Conservation (phyloP, 1,284 basidiomycete genomes). For the Uromyces viciae-fabae region DNA sequence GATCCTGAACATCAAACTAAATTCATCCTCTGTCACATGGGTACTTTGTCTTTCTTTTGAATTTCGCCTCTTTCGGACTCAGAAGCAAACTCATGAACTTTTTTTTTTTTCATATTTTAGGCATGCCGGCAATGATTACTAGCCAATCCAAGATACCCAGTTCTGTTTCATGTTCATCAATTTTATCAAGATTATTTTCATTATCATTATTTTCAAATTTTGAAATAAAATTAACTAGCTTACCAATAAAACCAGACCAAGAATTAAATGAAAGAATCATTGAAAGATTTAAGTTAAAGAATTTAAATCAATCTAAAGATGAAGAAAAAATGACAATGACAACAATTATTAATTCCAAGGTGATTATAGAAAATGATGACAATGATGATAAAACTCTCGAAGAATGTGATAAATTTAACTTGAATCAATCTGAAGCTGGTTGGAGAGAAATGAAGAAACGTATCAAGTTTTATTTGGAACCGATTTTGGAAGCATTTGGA, state of each 20-base stretch:
- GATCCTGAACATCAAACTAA: conserved; percentile 18
- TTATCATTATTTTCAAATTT: conserved; percentile 36
- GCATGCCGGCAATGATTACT: conserved; percentile 35
- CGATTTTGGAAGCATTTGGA: conserved; percentile 44
- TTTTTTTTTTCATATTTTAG: conserved; percentile 8
- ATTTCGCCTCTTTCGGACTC: background rate
- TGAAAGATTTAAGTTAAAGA: conserved; percentile 15
- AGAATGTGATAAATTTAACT: background rate
- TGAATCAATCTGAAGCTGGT: conserved; percentile 25
- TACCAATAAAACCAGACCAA: conserved; percentile 13
- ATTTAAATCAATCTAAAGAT: background rate
- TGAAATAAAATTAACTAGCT: conserved; percentile 39
- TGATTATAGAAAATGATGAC: background rate
- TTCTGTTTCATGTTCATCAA: conserved; percentile 42
- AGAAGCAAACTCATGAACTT: background rate
- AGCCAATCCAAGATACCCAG: conserved; percentile 22
- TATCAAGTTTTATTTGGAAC: conserved; percentile 44
- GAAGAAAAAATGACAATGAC: background rate
- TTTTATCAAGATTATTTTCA: conserved; percentile 35
- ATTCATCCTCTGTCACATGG: conserved; percentile 41
- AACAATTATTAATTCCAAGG: background rate
- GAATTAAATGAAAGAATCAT: conserved; percentile 17
- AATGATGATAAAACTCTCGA: background rate
- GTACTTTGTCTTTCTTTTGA: background rate
- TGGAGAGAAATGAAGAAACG: conserved; percentile 43